Evolutionary conservation across 2,329 filamentous ascomycete species (phyloP), one percentile per base, ranked within the genome.

Genomic region (Phialophora tarda): DNA sequence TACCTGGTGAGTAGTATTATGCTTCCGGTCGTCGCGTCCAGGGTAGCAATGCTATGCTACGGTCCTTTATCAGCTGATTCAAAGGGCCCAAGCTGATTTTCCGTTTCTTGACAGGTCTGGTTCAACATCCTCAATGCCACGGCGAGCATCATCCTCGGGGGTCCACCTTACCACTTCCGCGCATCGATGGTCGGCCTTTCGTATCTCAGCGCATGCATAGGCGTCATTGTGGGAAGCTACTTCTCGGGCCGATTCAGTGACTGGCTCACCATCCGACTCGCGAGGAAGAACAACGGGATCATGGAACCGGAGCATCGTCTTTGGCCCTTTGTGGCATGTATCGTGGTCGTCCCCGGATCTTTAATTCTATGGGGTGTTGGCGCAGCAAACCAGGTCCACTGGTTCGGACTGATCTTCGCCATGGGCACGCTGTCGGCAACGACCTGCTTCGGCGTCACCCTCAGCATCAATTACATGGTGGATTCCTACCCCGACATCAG

Each of bases 281-380:
- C 74, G 0, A 64, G 72, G 10, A 65, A 64, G 12, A 72, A 72
- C 62, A 66, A 68, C 6, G 74, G 74, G n/a, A 71, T 75, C n/a
- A 71, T 71, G 44, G 73, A 75, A 41, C 66, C 74, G 1, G 74
- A 75, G 44, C 71, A 74, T n/a, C 69, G 73, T 7, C 69, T 75
- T 10, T 73, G 72, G 67, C 71, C 70, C 0, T 71, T 74, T 5
- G 59, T 34, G 23, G 63, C 76, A 0, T 80, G 78, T 11, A 64
- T 80, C 17, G 64, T 85, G 4, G 69, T 84, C n/a, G 74, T 83
- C 4, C 81, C 82, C 0, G 78, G 75, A 11, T 79, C 78, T 0
- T 74, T 84, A 3, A 78, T 84, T 50, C 75, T 84, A 0, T 85
- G 82, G 82, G 84, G 84, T 28, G 81, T 85, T 0, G 83, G 83